A percentile compares a stretch with the other conserved stretches of the same genome.
phyloP scores from a whole-genome alignment of 75 land plant species.

The Cunninghamia lanceolata region DNA sequence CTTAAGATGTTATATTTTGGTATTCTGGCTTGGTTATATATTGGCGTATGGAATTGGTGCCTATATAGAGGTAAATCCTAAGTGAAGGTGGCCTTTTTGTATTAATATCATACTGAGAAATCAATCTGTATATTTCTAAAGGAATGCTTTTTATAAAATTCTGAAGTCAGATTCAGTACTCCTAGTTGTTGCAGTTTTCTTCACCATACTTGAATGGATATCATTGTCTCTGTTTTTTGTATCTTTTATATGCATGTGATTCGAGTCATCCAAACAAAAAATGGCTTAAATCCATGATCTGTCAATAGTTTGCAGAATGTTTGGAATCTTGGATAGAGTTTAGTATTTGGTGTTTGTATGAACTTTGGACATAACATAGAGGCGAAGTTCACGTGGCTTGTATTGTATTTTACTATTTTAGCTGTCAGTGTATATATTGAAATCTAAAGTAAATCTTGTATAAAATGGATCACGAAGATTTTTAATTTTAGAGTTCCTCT shows the following conservation, averaged over 20 bases:
- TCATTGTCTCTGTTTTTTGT: neutral
- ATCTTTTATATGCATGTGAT: neutral
- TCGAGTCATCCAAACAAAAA: neutral
- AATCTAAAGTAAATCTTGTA: neutral
- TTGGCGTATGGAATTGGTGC: neutral
- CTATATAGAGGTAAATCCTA: neutral
- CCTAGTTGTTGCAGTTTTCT: neutral
- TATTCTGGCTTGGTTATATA: neutral
- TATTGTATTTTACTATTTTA: no score
- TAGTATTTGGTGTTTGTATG: neutral
- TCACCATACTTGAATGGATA: neutral
- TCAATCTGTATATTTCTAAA: neutral
- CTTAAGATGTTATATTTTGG: neutral
- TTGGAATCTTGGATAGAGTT: neutral
- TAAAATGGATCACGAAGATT: neutral
- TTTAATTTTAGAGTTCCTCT: neutral
- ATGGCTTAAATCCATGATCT: neutral
- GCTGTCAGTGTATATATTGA: neutral
- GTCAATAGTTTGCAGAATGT: neutral
- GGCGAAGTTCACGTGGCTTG: neutral
- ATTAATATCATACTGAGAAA: neutral
- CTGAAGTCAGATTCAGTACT: neutral
- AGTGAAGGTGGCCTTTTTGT: neutral
- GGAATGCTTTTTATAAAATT: neutral
- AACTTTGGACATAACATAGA: neutral